Base-by-base conservation (phyloP, 768 basidiomycete genomes). In the Austroboletus eburneus region DNA sequence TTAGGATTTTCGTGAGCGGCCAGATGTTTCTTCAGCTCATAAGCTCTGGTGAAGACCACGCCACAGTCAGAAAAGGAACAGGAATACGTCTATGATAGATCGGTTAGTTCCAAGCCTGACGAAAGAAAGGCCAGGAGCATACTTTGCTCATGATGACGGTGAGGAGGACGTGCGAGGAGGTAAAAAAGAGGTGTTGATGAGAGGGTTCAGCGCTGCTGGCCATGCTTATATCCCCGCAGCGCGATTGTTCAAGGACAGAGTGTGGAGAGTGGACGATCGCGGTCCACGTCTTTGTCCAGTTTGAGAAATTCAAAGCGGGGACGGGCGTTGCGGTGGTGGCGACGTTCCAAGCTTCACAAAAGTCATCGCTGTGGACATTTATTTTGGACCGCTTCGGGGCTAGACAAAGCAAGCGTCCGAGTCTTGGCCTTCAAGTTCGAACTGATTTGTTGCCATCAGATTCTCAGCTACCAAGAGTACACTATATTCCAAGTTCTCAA, bases 171-270 rank as follows among this genome's bases (percentile, higher is more conserved):
- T 23, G 14, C 8, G 27, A 39, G 30, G 33, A 16, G 42, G 32
- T 33, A 33, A 9, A 33, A 9, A 14, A 16, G 32, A 33, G 16
- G 32, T n/a, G n/a, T n/a, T n/a, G n/a, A n/a, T n/a, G n/a, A 16
- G 37, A 29, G 10, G n/a, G 18, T 27, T 22, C 30, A n/a, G n/a
- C 36, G 10, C 13, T 7, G 22, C 25, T n/a, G 13, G 12, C 6
- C 22, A 18, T 6, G 13, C 39, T 62, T 61, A 55, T 58, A 63
- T 24, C 22, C 42, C 39, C 17, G 12, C 12, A 33, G 17, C 18
- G 29, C 36, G 29, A 45, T 49, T 45, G 50, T 48, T 44, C 10
- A 12, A 17, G 43, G 43, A 33, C 29, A 23, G 23, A 9, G 1
- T 42, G 43, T 49, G 44, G 45, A 32, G n/a, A n/a, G n/a, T n/a